phyloP scores from a whole-genome alignment of 306 rosid species.

The Sicyos edulis region DNA sequence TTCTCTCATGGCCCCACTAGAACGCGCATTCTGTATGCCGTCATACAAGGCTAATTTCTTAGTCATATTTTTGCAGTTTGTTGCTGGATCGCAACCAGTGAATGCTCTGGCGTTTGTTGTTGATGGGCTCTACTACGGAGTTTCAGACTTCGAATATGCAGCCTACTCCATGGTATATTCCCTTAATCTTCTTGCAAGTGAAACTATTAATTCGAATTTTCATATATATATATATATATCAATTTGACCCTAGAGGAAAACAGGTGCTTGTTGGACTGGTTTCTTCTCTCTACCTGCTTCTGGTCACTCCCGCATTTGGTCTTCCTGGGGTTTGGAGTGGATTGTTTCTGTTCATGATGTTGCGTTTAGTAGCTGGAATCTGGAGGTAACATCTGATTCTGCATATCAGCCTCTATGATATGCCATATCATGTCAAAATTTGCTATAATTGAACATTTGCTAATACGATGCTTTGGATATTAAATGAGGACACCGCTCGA shows the following conservation, averaged over 20 bases:
- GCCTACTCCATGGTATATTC: conserved; percentile 82
- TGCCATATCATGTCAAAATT: not conserved
- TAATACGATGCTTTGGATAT: not conserved
- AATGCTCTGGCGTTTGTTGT: conserved; percentile 98
- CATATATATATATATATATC: not conserved
- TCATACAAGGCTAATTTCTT: conserved; percentile 7
- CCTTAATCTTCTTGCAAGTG: conserved; percentile 16
- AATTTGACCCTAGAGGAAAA: conserved; percentile 20
- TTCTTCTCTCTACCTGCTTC: conserved; percentile 59
- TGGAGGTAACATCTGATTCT: conserved; percentile 53
- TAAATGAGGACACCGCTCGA: not conserved
- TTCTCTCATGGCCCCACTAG: no score
- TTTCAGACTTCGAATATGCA: conserved; percentile 83
- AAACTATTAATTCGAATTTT: not conserved
- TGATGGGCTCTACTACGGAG: conserved; percentile 92
- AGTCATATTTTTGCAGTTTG: conserved; percentile 53
- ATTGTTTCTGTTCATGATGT: conserved; percentile 78
- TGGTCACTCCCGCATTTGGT: conserved; percentile 64
- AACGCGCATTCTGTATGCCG: no score
- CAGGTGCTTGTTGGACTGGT: conserved; percentile 58
- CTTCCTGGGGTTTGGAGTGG: conserved; percentile 91
- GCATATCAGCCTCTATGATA: not conserved
- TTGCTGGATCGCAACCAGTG: conserved; percentile 91
- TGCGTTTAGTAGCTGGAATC: conserved; percentile 71
- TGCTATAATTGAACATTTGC: not conserved